These are phyloP conservation scores for Erodium texanum DNA, from an alignment of 441 rosid genomes.

Conservation along the genomic window DNA sequence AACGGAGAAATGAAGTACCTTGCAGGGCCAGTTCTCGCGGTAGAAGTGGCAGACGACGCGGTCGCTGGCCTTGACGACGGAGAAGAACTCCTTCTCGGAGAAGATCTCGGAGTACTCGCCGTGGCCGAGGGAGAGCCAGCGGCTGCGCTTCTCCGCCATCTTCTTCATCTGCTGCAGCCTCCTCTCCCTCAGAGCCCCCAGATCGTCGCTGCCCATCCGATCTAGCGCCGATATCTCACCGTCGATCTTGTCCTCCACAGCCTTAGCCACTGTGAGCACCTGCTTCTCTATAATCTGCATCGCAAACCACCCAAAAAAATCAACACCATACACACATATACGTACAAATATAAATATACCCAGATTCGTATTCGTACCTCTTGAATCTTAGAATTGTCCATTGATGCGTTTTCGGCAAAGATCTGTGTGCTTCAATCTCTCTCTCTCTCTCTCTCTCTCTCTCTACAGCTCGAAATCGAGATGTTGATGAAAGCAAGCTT, in stretches of 20 bases:
- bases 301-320: background rate
- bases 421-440: background rate
- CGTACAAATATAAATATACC: too few relatives aligned
- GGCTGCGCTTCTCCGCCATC: slow-evolving; percentile 82
- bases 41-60: slow-evolving; percentile 91
- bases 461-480: background rate
- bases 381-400: slow-evolving; percentile 56
- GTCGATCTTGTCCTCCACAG: slow-evolving; percentile 73
- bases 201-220: slow-evolving; percentile 63
- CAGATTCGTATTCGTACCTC: slow-evolving; percentile 27
- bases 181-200: slow-evolving; percentile 69
- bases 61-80: slow-evolving; percentile 73
- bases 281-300: slow-evolving; percentile 74
- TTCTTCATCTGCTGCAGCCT: slow-evolving; percentile 81
- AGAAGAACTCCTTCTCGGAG: slow-evolving; percentile 75
- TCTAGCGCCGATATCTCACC: slow-evolving; percentile 74
- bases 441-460: background rate
- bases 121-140: slow-evolving; percentile 88
- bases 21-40: slow-evolving; percentile 97
- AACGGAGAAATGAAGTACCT: slow-evolving; percentile 28
- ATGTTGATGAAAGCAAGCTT: background rate
- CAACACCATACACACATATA: background rate
- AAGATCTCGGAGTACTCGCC: slow-evolving; percentile 79
- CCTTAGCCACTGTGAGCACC: slow-evolving; percentile 76
- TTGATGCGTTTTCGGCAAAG: slow-evolving; percentile 17